A percentile compares a stretch with the other conserved stretches of the same genome.
These are phyloP conservation scores for Sonneratia caseolaris DNA, from an alignment of 345 rosid genomes.

Conservation along the genomic window DNA sequence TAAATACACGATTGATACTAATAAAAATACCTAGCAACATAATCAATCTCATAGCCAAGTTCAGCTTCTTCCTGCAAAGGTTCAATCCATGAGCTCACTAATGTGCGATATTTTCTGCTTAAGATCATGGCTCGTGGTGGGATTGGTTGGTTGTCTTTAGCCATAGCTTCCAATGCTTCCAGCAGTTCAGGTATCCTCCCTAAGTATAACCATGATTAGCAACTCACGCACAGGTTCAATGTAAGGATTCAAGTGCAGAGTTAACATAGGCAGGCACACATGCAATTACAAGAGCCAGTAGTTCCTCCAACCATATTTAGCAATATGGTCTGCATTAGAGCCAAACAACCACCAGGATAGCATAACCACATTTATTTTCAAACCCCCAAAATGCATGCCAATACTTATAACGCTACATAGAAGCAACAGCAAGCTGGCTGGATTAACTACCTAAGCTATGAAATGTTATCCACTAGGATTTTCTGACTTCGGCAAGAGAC, in stretches of 20 bases:
- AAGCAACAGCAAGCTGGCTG: neutral
- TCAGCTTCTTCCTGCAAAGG: conserved; percentile 97
- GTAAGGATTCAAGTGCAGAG: neutral
- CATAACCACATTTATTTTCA: neutral
- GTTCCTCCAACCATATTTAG: neutral
- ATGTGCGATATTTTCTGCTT: conserved; percentile 83
- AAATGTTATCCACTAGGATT: neutral
- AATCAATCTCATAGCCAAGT: conserved; percentile 84
- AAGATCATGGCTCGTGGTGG: conserved; percentile 90
- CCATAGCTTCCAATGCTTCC: conserved; percentile 87
- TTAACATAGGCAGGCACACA: neutral
- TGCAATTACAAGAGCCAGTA: neutral
- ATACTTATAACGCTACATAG: neutral
- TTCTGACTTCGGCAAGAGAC: neutral
- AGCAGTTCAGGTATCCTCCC: conserved; percentile 83
- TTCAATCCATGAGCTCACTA: conserved; percentile 98
- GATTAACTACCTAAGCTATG: neutral
- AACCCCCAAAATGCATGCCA: neutral
- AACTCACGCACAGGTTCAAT: neutral
- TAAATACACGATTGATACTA: neutral
- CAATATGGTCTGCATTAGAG: neutral
- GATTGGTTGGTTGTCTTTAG: conserved; percentile 67
- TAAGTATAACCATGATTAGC: conserved; percentile 31
- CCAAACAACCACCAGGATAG: neutral
- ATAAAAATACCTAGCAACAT: conserved; percentile 63